Base-by-base conservation (phyloP, 805 yeast genomes). In the Lipomyces starkeyi region DNA sequence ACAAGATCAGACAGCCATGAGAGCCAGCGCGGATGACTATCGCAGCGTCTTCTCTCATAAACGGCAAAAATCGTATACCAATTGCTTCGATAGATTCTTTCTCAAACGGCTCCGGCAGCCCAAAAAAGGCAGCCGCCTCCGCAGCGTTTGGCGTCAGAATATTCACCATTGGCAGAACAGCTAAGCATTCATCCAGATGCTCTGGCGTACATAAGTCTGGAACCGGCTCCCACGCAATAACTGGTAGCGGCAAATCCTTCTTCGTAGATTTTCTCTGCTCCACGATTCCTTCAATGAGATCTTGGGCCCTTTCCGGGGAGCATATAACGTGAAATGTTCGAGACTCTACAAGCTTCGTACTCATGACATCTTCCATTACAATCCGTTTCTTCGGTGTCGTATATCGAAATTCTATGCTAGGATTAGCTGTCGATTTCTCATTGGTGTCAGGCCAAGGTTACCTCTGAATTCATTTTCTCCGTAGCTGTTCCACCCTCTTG, bases 131-230 rank as follows among this genome's bases (percentile, higher is more conserved):
- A 0, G 93, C 90, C 0, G 92, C 93, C 78, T 93, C 98, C 55
- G 89, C 88, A 7, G 92, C 86, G 77, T 93, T 93, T 0, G 98
- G 98, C 0, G 97, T 85, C 37, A 93, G 81, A 0, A 91, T 82
- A 63, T 87, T 86, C 1, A 90, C 82, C 8, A 47, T 69, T 9
- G 78, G 75, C 20, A 89, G 76, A 7, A 84, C 80, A 2, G 73
- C 67, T 0, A 77, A 59, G 62, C 84, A 79, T 1, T 74, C 74
- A 0, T 78, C 74, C 52, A 86, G 77, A 66, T 86, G 82, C 43
- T 83, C 88, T 1, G 87, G 84, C 0, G 74, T 76, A 76, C 97
- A 91, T 25, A 84, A 84, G 67, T 87, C 90, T 0, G 98, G 98
- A 7, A 90, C 85, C 0, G 98, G 97, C 78, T 93, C 98, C 88